Evolutionary conservation across 2,329 filamentous ascomycete species (phyloP).

Genomic region (Graphiopsis chlorocephala): DNA sequence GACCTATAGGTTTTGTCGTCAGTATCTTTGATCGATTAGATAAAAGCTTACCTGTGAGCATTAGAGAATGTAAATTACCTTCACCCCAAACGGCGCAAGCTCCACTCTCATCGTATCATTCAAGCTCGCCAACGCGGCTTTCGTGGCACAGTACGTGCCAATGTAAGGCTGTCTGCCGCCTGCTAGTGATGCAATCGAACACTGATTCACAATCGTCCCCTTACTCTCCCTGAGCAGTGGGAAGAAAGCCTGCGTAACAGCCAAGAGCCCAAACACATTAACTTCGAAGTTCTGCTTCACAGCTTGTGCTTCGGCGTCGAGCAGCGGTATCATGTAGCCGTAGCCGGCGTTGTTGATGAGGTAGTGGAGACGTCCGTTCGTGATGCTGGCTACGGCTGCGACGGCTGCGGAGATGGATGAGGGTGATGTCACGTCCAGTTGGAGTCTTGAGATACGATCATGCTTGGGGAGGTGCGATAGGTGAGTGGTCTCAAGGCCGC

Average conservation of each 20-base stretch:
- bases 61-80: slow-evolving; percentile 16
- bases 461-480: slow-evolving; percentile 27
- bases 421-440: slow-evolving; percentile 43
- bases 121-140: slow-evolving; percentile 26
- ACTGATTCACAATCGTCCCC: slow-evolving; percentile 40
- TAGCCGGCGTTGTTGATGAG: slow-evolving; percentile 50
- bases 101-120: slow-evolving; percentile 29
- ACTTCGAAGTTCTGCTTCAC: slow-evolving; percentile 51
- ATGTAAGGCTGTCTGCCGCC: slow-evolving; percentile 26
- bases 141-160: slow-evolving; percentile 36
- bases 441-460: slow-evolving; percentile 29
- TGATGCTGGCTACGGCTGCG: slow-evolving; percentile 26
- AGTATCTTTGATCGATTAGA: background rate
- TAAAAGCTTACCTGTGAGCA: background rate
- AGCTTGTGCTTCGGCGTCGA: slow-evolving; percentile 34
- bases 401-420: slow-evolving; percentile 38
- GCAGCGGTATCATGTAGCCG: slow-evolving; percentile 29
- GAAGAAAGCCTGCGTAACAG: slow-evolving; percentile 45
- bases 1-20: slow-evolving; percentile 8
- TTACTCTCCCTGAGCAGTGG: slow-evolving; percentile 42
- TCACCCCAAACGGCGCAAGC: slow-evolving; percentile 29
- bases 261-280: slow-evolving; percentile 48
- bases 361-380: slow-evolving; percentile 41
- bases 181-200: slow-evolving; percentile 30
- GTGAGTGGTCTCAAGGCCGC: slow-evolving; percentile 24